phyloP scores from a whole-genome alignment of 352 stramenopile genomes.

The Albugo laibachii region DNA sequence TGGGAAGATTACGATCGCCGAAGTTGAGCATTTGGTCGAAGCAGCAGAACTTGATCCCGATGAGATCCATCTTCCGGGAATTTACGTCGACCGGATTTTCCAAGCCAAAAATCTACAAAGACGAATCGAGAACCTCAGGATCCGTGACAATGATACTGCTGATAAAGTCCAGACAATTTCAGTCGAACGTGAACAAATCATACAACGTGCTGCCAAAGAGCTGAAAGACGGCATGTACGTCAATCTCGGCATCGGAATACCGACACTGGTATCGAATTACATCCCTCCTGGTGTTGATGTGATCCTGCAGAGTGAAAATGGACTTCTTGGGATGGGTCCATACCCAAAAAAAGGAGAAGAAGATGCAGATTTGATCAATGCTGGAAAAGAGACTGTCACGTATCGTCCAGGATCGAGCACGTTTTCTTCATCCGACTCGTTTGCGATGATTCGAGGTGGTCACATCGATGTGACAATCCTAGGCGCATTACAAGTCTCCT shows the following conservation, averaged over 20 bases:
- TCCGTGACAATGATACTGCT: slow-evolving; percentile 39
- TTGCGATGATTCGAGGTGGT: slow-evolving; percentile 92
- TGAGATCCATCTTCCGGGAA: slow-evolving; percentile 87
- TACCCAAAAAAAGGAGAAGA: slow-evolving; percentile 77
- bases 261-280: slow-evolving; percentile 90
- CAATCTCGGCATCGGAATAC: slow-evolving; percentile 92
- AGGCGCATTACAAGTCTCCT: slow-evolving; percentile 84
- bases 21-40: slow-evolving; percentile 91
- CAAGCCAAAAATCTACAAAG: slow-evolving; percentile 81
- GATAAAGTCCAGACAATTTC: slow-evolving; percentile 13
- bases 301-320: slow-evolving; percentile 93
- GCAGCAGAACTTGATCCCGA: slow-evolving; percentile 87
- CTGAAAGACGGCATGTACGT: slow-evolving; percentile 93
- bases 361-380: slow-evolving; percentile 93
- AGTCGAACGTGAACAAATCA: slow-evolving; percentile 80
- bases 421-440: slow-evolving; percentile 89
- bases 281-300: slow-evolving; percentile 87
- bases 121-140: slow-evolving; percentile 85
- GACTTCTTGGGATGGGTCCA: slow-evolving; percentile 86
- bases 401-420: slow-evolving; percentile 82
- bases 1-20: slow-evolving; percentile 82
- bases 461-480: slow-evolving; percentile 95
- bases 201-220: slow-evolving; percentile 79
- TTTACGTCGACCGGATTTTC: slow-evolving; percentile 93
- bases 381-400: slow-evolving; percentile 94